Evolutionary conservation across 768 basidiomycete genomes (phyloP), one percentile per base, ranked within the genome.

Genomic region (Kwoniella sp.): DNA sequence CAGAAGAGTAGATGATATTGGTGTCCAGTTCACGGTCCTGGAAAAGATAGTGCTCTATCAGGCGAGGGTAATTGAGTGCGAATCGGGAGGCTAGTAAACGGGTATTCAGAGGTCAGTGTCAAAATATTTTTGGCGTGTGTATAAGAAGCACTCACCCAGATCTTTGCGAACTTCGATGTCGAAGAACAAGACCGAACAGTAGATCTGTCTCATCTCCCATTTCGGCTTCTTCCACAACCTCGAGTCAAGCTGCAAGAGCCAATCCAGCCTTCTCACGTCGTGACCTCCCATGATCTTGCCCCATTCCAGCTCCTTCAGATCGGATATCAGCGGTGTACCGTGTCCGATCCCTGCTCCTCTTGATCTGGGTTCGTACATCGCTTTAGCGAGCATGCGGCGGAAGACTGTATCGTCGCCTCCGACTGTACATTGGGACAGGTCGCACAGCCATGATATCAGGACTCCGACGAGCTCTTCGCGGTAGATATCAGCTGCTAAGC

Each of bases 21-120:
- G 92, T 92, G 77, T 99, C 96, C 0, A 91, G 89, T 78, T 99
- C 95, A 13, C 94, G 86, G 72, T 98, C 96, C 23, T 90, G 87
- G 51, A 95, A 87, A 9, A 98, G 87, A 81, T 94, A 97, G 1
- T 92, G 87, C 71, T 95, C 91, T 71, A 94, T 90, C 55, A 97
- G 84, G 7, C 88, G 85, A 62, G 89, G 89, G 81, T 97, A 99
- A 11, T 92, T 87, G 58, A 85, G 86, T 0, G 91, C 89, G 78
- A 93, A 93, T 71, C 89, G 90, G 4, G 89, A 87, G 12, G 91
- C 92, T 93, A 62, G 26, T n/a, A n/a, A n/a, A n/a, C n/a, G n/a
- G 15, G n/a, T 15, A 29, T 3, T 9, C 0, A 23, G 23, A n/a
- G 41, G 15, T 25, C 26, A 26, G 26, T 22, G 7, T 30, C 30